Evolutionary conservation across 176 grass and related monocot species (phyloP).

Genomic region (Oryza brachyantha): DNA sequence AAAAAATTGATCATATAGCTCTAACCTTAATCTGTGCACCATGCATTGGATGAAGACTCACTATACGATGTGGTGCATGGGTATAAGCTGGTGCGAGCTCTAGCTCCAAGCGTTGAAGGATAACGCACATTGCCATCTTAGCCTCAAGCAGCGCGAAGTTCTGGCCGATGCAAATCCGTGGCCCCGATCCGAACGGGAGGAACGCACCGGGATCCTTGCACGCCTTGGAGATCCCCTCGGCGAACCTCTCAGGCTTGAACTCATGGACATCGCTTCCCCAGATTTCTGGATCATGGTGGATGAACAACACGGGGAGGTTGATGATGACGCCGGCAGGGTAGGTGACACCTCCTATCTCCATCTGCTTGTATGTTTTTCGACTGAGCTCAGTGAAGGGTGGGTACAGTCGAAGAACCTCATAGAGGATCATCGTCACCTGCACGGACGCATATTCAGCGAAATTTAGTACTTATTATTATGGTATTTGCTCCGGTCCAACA

Average conservation of each 20-base stretch:
- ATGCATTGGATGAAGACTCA: no score
- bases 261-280: conserved; percentile 56
- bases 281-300: conserved; percentile 45
- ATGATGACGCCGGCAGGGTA: conserved; percentile 51
- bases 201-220: conserved; percentile 33
- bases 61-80: conserved; percentile 34
- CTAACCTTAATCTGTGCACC: no score
- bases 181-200: conserved; percentile 60
- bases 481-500: no score
- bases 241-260: conserved; percentile 56
- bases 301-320: conserved; percentile 29
- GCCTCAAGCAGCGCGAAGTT: conserved; percentile 59
- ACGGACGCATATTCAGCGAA: no score
- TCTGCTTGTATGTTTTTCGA: conserved; percentile 42
- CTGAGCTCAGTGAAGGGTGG: conserved; percentile 35
- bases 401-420: conserved; percentile 67
- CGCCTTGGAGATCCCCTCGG: conserved; percentile 51
- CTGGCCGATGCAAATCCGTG: conserved; percentile 59
- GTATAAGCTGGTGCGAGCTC: conserved; percentile 39
- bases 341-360: conserved; percentile 37
- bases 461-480: no score
- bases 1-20: no score
- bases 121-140: conserved; percentile 50
- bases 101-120: conserved; percentile 48
- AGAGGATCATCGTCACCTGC: conserved; percentile 75